Percentiles rank a stretch among this genome's conserved stretches.
phyloP scores from a whole-genome alignment of 2,329 filamentous ascomycete species.

The Orbilia oligospora region DNA sequence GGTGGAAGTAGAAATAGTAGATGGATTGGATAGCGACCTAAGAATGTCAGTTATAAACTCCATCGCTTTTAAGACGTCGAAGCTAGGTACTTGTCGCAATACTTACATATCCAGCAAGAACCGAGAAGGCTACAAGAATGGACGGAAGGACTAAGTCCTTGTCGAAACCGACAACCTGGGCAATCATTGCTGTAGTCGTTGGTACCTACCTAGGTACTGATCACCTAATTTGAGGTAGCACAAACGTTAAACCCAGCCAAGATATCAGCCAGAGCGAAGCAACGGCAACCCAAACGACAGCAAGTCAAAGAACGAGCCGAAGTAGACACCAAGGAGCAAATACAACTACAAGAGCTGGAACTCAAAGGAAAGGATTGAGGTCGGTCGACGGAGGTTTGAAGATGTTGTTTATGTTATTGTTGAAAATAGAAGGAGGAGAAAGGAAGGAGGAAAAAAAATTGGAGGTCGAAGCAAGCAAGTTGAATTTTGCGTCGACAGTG shows the following conservation, averaged over 20 bases:
- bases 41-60: background rate
- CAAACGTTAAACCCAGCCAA: background rate
- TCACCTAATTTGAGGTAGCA: background rate
- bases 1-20: conserved; percentile 76
- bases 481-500: conserved; percentile 8
- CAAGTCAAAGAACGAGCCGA: conserved; percentile 6
- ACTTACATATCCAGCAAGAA: conserved; percentile 19
- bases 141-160: conserved; percentile 19
- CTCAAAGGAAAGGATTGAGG: background rate
- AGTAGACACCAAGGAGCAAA: conserved; percentile 3
- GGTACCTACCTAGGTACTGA: background rate
- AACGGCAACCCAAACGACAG: conserved; percentile 5
- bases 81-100: background rate
- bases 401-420: background rate
- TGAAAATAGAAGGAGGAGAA: conserved; percentile 22
- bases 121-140: background rate
- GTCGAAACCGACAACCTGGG: conserved; percentile 19
- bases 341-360: background rate
- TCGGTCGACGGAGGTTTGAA: background rate
- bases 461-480: conserved; percentile 7
- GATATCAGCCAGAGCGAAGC: background rate
- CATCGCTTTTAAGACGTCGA: background rate
- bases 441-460: background rate
- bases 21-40: conserved; percentile 28
- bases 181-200: conserved; percentile 22